phyloP scores from a whole-genome alignment of 495 filamentous ascomycete genomes.

The Annulohypoxylon bovei region DNA sequence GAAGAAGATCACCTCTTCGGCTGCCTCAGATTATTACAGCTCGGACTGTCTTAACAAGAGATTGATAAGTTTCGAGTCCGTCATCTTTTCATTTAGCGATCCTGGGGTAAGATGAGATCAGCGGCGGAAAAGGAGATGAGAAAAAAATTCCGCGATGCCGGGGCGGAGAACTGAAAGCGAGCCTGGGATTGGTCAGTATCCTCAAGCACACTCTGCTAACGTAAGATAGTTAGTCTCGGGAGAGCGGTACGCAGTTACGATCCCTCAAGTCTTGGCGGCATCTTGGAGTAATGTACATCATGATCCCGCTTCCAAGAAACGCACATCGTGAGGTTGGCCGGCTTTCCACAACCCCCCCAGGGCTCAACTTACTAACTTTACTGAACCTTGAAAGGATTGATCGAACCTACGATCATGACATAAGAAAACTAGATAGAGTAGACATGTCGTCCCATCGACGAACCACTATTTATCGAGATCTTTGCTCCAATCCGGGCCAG shows the following conservation, averaged over 20 bases:
- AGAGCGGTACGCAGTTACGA: constrained; percentile 42
- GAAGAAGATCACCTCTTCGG: neutral
- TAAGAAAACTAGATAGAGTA: constrained; percentile 6
- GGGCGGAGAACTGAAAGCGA: constrained; percentile 25
- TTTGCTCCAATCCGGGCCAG: constrained; percentile 24
- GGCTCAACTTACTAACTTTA: neutral
- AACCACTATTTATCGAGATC: constrained; percentile 37
- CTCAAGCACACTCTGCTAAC: constrained; percentile 28
- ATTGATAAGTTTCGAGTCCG: constrained; percentile 20
- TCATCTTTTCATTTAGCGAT: neutral
- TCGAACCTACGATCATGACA: constrained; percentile 23
- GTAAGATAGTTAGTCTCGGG: constrained; percentile 39
- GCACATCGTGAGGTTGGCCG: constrained; percentile 22
- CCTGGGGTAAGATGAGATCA: constrained; percentile 24
- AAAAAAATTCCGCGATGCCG: constrained; percentile 35
- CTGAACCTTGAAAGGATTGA: neutral
- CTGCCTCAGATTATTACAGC: constrained; percentile 9
- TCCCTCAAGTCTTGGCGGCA: constrained; percentile 35
- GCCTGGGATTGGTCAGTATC: constrained; percentile 26
- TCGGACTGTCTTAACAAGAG: constrained; percentile 7
- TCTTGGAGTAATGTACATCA: constrained; percentile 33
- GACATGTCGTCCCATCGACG: constrained; percentile 26
- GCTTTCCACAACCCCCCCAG: constrained; percentile 25
- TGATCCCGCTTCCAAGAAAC: constrained; percentile 15
- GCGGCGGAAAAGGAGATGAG: constrained; percentile 35